Conservation (phyloP, 2,329 filamentous ascomycete genomes). For the Ophiostoma triangulosporum region DNA sequence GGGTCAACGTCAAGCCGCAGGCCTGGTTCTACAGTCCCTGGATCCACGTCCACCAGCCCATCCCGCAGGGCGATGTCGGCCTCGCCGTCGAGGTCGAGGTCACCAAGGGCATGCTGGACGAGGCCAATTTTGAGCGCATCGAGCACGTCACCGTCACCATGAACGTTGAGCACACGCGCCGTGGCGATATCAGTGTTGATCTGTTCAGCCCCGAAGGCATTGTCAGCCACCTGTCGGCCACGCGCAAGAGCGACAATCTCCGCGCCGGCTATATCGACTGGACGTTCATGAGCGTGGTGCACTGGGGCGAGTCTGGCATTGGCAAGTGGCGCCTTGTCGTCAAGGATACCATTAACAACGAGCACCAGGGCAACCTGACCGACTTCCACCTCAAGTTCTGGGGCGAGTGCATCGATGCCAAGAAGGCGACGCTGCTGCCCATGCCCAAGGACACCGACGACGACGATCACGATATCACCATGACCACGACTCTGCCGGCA, state of each 20-base stretch:
- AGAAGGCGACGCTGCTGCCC: conserved; percentile 60
- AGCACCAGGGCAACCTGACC: conserved; percentile 61
- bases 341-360: conserved; percentile 70
- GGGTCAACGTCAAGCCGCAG: conserved; percentile 84
- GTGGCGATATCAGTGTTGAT: conserved; percentile 87
- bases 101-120: conserved; percentile 63
- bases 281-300: conserved; percentile 98
- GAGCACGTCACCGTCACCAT: conserved; percentile 97
- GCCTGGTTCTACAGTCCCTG: conserved; percentile 90
- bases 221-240: conserved; percentile 68
- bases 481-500: conserved; percentile 46
- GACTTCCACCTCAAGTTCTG: conserved; percentile 94
- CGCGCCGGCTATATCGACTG: conserved; percentile 72
- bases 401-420: conserved; percentile 72
- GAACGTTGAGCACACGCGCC: conserved; percentile 78
- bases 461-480: conserved; percentile 58
- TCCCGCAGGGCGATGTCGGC: conserved; percentile 75
- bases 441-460: conserved; percentile 77
- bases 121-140: conserved; percentile 70
- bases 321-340: conserved; percentile 87
- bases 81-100: conserved; percentile 71
- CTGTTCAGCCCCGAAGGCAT: conserved; percentile 72
- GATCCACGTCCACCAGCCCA: conserved; percentile 73
- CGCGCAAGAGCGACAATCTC: conserved; percentile 55
- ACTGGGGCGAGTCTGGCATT: conserved; percentile 83